Evolutionary conservation across 169 alveolate genomes (phyloP), one percentile per base, ranked within the genome.

Genomic region (Plasmodium billcollinsi): DNA sequence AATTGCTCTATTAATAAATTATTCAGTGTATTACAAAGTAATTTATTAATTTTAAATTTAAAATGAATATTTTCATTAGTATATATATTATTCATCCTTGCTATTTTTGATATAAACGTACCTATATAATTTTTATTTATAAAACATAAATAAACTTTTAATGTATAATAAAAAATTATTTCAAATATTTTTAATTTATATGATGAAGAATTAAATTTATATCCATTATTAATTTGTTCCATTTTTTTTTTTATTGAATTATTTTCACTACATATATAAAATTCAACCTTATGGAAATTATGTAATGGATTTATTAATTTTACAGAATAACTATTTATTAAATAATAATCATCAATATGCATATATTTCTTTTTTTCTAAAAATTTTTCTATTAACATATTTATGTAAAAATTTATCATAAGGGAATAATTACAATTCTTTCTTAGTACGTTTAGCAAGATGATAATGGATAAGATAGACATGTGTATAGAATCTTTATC

Each of bases 351-450:
- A 52, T 83, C 91, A 21, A 83, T 43, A 67, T 83, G 80, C 33
- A 83, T 56, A 58, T 83, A 83, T 83, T 83, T 83, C 70, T 83
- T 83, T 33, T 83, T 83, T 33, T 83, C 91, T 29, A 83, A 69
- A 83, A 83, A 83, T 54, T 83, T 67, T 56, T 83, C 91, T 9
- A 83, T 58, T 7, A 83, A 69, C 15, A 83, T 6, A 58, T 72
- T 83, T 69, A 83, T 43, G 6, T 83, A 83, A 54, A 56, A 83
- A 69, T 69, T 69, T 58, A 83, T 83, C 8, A 58, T 69, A 18
- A 26, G 24, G 0, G 80, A 54, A 49, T 69, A 69, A 63, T 83
- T 83, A 11, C 74, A n/a, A 9, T 83, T 83, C 8, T 49, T 83
- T 20, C 83, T 52, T 18, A 83, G 52, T 14, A 33, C 3, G 18